A percentile compares a stretch with the other conserved stretches of the same genome.
Conservation (phyloP, 2,329 filamentous ascomycete species). For the Myriosclerotinia duriaeana region DNA sequence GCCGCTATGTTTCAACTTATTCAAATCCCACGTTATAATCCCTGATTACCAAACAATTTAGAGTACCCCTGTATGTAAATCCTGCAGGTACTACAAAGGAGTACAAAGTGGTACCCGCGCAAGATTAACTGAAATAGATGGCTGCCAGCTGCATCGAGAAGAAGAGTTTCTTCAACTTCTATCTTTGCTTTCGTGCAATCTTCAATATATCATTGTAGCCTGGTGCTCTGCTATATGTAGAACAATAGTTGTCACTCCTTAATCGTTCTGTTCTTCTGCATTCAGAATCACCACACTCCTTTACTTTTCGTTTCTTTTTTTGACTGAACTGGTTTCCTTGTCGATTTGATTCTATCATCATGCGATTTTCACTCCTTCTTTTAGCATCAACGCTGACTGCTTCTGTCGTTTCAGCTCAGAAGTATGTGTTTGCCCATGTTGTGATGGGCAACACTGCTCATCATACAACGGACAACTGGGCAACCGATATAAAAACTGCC, state of each 20-base stretch:
- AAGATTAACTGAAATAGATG: constrained; percentile 17
- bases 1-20: constrained; percentile 19
- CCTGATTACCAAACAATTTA: background rate
- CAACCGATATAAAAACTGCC: constrained; percentile 40
- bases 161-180: constrained; percentile 17
- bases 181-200: background rate
- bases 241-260: constrained; percentile 4
- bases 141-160: constrained; percentile 12
- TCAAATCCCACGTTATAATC: background rate
- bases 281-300: constrained; percentile 21
- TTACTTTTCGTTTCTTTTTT: constrained; percentile 7
- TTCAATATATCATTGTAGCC: constrained; percentile 13
- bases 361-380: constrained; percentile 24
- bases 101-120: constrained; percentile 8
- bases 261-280: background rate
- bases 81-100: constrained; percentile 16
- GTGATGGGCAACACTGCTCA: constrained; percentile 41
- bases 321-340: constrained; percentile 1
- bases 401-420: constrained; percentile 27
- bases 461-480: constrained; percentile 39
- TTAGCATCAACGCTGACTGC: constrained; percentile 23
- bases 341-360: constrained; percentile 8
- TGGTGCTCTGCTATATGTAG: constrained; percentile 21
- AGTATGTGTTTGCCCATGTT: constrained; percentile 39
- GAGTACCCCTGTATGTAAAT: background rate